Base-by-base conservation (phyloP, 1,139 yeast genomes). In the Lodderomyces metapsilosis region DNA sequence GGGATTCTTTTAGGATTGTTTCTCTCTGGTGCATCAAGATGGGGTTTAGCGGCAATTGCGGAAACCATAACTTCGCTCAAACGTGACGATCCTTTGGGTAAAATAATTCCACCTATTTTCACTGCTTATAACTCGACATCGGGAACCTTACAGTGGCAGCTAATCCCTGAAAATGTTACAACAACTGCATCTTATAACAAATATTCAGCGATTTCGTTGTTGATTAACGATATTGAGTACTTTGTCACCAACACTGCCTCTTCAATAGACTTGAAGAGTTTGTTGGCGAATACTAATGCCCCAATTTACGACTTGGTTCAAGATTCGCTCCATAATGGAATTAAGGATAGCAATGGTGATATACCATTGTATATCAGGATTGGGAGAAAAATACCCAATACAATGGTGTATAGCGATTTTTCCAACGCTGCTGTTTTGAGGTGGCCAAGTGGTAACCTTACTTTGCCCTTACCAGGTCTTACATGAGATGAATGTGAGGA, bases 41-140 rank as follows among this genome's bases (percentile, higher is more conserved):
- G 98, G 98, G 97, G 94, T 41, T 82, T 85, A 54, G 98, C 95
- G 2, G 82, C 96, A 17, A 82, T 91, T 44, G 80, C 86, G 2
- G 96, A 91, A 56, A 88, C 97, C 0, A 76, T 76, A 36, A 66
- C 73, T 10, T 76, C 88, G 11, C 62, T 89, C 38, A 63, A 80
- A 46, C 67, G 96, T 50, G 85, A 85, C 21, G 96, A 88, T 50
- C 95, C 95, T 0, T 70, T 78, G 34, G 86, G 85, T 0, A 71
- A 63, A 10, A 57, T 79, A 7, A 51, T 62, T n/a, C 86, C 88
- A 1, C 52, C 52, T 1, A 70, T 84, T 41, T 28, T 57, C 0
- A 28, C 43, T 4, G 68, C 62, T 2, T 73, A 59, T 44, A 62
- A 68, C 36, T 53, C 59, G 2, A 44, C 54, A 0, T 51, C 69